phyloP scores from a whole-genome alignment of 352 stramenopile genomes.

The Phytophthora crassamura region DNA sequence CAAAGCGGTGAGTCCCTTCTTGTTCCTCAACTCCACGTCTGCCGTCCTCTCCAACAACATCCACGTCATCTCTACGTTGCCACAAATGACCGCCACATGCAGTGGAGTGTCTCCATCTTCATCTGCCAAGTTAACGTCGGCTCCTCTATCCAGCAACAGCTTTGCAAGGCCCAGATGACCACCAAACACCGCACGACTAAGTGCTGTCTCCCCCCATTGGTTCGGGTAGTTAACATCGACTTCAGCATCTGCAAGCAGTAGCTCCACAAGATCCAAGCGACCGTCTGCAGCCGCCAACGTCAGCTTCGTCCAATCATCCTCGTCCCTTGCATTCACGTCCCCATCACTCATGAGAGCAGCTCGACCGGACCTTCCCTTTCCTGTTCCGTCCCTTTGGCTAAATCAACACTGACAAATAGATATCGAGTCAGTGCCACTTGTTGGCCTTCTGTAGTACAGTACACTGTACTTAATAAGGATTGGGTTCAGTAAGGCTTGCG shows the following conservation, averaged over 20 bases:
- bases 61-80: not conserved
- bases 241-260: conserved; percentile 1
- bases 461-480: too few species aligned
- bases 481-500: too few species aligned
- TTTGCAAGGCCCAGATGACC: conserved; percentile 1
- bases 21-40: conserved; percentile 10
- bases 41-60: conserved; percentile 11
- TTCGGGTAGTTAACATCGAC: conserved; percentile 4
- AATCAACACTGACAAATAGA: too few species aligned
- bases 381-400: too few species aligned
- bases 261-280: conserved; percentile 6
- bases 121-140: conserved; percentile 3
- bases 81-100: conserved; percentile 9
- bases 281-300: conserved; percentile 13
- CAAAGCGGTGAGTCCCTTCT: not conserved
- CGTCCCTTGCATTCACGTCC: conserved; percentile 1
- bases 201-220: conserved; percentile 18
- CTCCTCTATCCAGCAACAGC: conserved; percentile 7
- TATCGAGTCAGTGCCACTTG: too few species aligned
- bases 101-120: conserved; percentile 21
- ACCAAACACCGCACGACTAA: conserved; percentile 15
- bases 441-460: too few species aligned
- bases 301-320: conserved; percentile 19
- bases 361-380: too few species aligned
- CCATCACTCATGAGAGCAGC: not conserved